Conservation (phyloP, 768 basidiomycete species). For the Neoboletus brunneissimus region DNA sequence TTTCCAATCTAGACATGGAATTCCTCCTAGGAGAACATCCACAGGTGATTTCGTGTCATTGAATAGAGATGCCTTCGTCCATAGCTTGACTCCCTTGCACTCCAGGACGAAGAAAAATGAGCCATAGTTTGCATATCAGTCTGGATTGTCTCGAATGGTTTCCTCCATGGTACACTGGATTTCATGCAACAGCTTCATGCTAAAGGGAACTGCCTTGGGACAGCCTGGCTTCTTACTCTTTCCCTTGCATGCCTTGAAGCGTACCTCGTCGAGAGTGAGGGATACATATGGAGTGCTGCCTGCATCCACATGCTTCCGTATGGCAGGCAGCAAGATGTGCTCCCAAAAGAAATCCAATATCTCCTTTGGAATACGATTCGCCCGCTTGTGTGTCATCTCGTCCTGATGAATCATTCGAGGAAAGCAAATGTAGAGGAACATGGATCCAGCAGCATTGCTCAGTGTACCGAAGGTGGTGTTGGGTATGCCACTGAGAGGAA, state of each 20-base stretch:
- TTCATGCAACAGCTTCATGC: not conserved
- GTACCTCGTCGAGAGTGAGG: too few species aligned
- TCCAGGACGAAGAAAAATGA: too few species aligned
- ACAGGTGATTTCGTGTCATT: not conserved
- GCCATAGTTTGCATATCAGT: too few species aligned
- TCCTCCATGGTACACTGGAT: too few species aligned
- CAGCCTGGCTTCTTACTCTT: not conserved
- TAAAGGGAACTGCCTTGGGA: conserved; percentile 11
- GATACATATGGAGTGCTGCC: too few species aligned
- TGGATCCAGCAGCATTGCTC: too few species aligned
- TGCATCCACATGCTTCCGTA: not conserved
- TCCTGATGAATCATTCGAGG: conserved; percentile 15
- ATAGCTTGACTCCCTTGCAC: too few species aligned
- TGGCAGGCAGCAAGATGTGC: conserved; percentile 9
- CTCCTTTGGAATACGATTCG: conserved; percentile 5
- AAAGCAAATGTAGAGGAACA: not conserved
- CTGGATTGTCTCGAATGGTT: too few species aligned
- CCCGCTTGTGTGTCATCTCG: not conserved
- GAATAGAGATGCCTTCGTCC: not conserved
- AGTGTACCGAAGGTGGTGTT: too few species aligned
- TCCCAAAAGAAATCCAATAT: conserved; percentile 9
- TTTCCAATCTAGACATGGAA: not conserved
- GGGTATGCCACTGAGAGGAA: too few species aligned
- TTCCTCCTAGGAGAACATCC: not conserved
- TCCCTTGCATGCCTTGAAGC: conserved; percentile 3